These are phyloP conservation scores for Populus hybrid DNA, from an alignment of 441 rosid species.

Conservation along the genomic window DNA sequence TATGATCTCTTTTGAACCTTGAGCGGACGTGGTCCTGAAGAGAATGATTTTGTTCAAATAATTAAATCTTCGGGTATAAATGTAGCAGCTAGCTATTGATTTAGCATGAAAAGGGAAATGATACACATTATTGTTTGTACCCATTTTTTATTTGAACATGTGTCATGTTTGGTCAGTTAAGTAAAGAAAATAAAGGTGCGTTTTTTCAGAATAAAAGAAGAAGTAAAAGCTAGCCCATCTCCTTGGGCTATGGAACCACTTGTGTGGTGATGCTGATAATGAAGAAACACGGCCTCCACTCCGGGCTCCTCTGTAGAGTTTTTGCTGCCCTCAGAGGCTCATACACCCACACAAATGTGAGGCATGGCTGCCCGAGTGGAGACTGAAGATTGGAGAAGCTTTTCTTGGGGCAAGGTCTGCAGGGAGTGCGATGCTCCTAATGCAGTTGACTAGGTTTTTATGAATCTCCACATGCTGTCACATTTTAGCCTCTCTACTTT, in stretches of 20 bases:
- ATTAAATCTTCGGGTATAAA: neutral
- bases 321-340: neutral
- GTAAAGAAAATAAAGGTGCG: constrained; percentile 1
- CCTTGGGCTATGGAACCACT: neutral
- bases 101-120: no score
- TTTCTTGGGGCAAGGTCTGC: constrained; percentile 17
- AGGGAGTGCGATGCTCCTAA: neutral
- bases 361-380: constrained; percentile 1
- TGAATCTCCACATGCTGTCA: constrained; percentile 18
- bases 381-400: neutral
- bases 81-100: no score
- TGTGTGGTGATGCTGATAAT: neutral
- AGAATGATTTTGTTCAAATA: neutral
- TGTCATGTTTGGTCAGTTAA: constrained; percentile 12
- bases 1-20: neutral
- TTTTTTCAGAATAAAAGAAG: neutral
- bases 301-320: neutral
- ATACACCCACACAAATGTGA: neutral
- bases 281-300: neutral
- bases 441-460: constrained; percentile 16
- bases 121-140: neutral
- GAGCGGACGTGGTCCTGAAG: neutral
- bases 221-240: neutral
- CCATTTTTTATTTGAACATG: neutral
- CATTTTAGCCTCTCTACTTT: constrained; percentile 7